Evolutionary conservation across 2,329 filamentous ascomycete species (phyloP).

Genomic region (Drechmeria coniospora): DNA sequence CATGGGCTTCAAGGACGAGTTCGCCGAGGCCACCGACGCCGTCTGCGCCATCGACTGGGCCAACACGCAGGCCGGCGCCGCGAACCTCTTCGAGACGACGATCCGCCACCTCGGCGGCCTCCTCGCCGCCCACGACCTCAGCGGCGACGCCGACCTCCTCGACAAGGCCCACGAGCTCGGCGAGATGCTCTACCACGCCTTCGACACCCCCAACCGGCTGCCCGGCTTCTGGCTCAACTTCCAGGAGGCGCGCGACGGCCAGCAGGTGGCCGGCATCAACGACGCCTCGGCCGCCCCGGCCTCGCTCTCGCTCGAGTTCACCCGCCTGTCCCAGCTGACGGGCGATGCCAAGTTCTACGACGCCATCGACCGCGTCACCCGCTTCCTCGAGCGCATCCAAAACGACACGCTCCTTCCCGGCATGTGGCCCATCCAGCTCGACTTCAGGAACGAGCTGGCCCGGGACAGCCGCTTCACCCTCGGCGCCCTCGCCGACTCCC

Average conservation of each 20-base stretch:
- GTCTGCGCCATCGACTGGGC: conserved; percentile 36
- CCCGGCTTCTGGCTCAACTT: conserved; percentile 33
- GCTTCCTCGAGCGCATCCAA: conserved; percentile 53
- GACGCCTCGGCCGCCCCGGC: conserved; percentile 34
- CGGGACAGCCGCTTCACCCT: conserved; percentile 29
- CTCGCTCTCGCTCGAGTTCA: conserved; percentile 63
- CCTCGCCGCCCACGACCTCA: conserved; percentile 34
- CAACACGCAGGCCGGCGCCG: conserved; percentile 22
- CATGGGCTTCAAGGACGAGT: conserved; percentile 43
- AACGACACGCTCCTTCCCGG: conserved; percentile 56
- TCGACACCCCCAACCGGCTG: conserved; percentile 38
- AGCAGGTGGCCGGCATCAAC: conserved; percentile 34
- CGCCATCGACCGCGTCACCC: conserved; percentile 57
- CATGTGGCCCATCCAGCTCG: conserved; percentile 57
- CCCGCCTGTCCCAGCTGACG: conserved; percentile 57
- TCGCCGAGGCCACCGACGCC: conserved; percentile 34
- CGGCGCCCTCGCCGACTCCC: conserved; percentile 38
- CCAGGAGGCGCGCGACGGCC: conserved; percentile 20
- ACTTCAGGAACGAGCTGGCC: conserved; percentile 40
- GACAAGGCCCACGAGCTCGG: conserved; percentile 35
- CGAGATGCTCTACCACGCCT: conserved; percentile 37
- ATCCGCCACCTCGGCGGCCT: conserved; percentile 38
- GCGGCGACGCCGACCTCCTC: conserved; percentile 27
- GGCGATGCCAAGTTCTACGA: conserved; percentile 62
- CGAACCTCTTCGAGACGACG: conserved; percentile 39